Base-by-base conservation (phyloP, 2,329 filamentous ascomycete species). In the Alternaria burnsii region DNA sequence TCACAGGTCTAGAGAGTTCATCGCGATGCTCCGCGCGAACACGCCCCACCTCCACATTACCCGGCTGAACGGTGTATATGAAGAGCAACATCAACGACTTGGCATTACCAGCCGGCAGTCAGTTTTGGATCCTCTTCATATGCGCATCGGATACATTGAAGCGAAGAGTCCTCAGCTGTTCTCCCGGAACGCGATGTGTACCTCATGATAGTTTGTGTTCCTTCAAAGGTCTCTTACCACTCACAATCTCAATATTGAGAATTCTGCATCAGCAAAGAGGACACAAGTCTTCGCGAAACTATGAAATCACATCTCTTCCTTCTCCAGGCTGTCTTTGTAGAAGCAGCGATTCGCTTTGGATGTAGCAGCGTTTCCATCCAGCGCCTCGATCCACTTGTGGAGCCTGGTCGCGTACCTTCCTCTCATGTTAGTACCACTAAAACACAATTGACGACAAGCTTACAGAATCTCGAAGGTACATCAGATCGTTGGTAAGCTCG, bases 291-390 rank as follows among this genome's bases (percentile, higher is more conserved):
- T 11, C 16, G 20, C 32, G 36, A 38, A 32, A 38, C 10, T 11
- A 50, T 50, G 46, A 50, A 26, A 14, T 36, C 34, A 11, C 1
- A 14, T 26, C 3, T 50, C 5, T 12, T 50, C 9, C 20, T 77
- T 98, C 94, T 55, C 14, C 40, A 46, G n/a, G 26, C 1, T 47
- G 16, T 43, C 18, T 34, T 46, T 10, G 61, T 61, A 24, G 62
- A 67, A 38, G 65, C 65, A 30, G 65, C 65, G 3, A 55, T 67
- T 11, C 61, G 68, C 12, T 71, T 71, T 36, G 68, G 67, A 42
- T 71, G 68, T 47, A 70, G 67, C 18, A 68, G 62, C 11, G 30
- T 69, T 10, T 70, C 63, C 9, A 66, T 71, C 18, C 67, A 71
- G 60, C 62, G 68, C 14, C 60, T 71, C 8, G 68, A 71, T 38